Evolutionary conservation across 2,329 filamentous ascomycete species (phyloP).

Genomic region (Exophiala sp.): DNA sequence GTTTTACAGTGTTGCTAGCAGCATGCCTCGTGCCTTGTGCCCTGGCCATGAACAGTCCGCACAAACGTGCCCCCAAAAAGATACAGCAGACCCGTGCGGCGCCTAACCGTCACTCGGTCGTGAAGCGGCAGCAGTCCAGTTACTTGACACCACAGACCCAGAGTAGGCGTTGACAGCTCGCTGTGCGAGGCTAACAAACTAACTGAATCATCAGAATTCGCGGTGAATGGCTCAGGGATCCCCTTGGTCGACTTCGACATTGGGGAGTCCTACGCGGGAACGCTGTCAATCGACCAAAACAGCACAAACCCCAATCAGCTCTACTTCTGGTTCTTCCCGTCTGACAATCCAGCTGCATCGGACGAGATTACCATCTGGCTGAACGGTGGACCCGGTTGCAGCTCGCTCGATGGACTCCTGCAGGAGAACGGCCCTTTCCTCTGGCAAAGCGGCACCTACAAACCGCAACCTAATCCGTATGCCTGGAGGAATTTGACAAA

Average conservation of each 20-base stretch:
- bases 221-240: constrained; percentile 57
- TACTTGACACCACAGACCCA: constrained; percentile 22
- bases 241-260: constrained; percentile 66
- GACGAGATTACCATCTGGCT: constrained; percentile 49
- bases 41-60: constrained; percentile 17
- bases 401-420: constrained; percentile 61
- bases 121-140: constrained; percentile 16
- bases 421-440: constrained; percentile 55
- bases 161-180: constrained; percentile 12
- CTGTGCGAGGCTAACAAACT: constrained; percentile 14
- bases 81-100: constrained; percentile 5
- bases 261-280: constrained; percentile 46
- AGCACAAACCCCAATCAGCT: constrained; percentile 35
- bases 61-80: constrained; percentile 15
- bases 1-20: constrained; percentile 8
- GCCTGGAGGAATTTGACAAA: constrained; percentile 31
- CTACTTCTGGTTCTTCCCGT: constrained; percentile 50
- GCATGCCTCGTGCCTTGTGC: constrained; percentile 15
- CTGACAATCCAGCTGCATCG: constrained; percentile 41
- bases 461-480: constrained; percentile 45
- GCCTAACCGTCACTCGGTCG: constrained; percentile 1
- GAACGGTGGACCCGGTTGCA: constrained; percentile 53
- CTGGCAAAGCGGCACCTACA: constrained; percentile 64
- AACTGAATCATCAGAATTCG: constrained; percentile 46
- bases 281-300: constrained; percentile 47